These are phyloP conservation scores for Aphanomyces euteiches DNA, from an alignment of 352 stramenopile species.

Conservation along the genomic window DNA sequence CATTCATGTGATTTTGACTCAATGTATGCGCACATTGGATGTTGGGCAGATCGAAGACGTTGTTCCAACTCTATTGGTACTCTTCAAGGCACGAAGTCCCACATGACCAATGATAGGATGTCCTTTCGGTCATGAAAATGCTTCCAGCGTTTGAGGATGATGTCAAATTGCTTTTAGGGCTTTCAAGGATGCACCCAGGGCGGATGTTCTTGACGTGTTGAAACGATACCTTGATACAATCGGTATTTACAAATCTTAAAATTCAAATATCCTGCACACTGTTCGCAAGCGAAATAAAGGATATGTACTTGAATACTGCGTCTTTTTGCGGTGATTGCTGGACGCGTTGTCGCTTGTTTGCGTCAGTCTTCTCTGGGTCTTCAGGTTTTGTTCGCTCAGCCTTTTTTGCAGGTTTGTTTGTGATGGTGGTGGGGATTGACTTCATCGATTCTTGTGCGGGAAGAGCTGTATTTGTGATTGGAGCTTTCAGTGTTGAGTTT, in stretches of 20 bases:
- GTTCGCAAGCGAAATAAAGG: background rate
- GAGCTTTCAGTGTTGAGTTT: too few relatives aligned
- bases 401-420: too few relatives aligned
- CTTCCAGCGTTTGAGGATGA: constrained; percentile 13
- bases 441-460: too few relatives aligned
- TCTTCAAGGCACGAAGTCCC: background rate
- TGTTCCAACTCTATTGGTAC: constrained; percentile 15
- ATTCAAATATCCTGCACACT: constrained; percentile 1
- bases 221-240: constrained; percentile 11
- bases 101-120: background rate
- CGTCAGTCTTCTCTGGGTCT: too few relatives aligned
- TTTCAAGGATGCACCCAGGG: background rate
- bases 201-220: constrained; percentile 20
- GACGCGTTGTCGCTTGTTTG: too few relatives aligned
- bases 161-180: constrained; percentile 7
- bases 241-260: background rate
- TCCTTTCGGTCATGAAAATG: background rate
- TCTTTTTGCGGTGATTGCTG: background rate
- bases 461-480: too few relatives aligned
- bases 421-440: too few relatives aligned
- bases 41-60: constrained; percentile 7
- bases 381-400: too few relatives aligned
- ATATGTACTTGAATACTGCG: constrained; percentile 1
- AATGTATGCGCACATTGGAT: constrained; percentile 10
- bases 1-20: constrained; percentile 5